Evolutionary conservation across 805 yeast genomes (phyloP), one percentile per base, ranked within the genome.

Genomic region (Spathaspora gorwiae): DNA sequence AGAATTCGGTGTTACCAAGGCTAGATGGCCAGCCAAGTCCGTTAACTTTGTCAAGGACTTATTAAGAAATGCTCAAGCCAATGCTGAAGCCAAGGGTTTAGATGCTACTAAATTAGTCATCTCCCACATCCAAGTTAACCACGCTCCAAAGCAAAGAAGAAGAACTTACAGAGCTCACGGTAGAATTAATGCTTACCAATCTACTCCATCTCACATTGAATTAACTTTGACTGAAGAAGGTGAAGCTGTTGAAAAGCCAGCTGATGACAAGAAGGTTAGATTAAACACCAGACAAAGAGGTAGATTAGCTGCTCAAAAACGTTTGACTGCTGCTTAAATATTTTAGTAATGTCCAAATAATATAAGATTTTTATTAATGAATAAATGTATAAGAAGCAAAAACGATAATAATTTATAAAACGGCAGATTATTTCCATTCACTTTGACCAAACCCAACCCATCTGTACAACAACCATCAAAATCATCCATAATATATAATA

Each of bases 91-190:
- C 65, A 94, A 94, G 84, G 99, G 99, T 69, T 89, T 94, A 78
- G 97, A 94, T 75, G 82, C 87, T 65, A 81, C 95, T 65, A 88
- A 87, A 75, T 87, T 94, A 73, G 86, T 85, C 79, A 83, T 94
- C 70, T 84, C 95, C 63, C 98, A 94, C 87, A 92, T 94, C 73
- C 99, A 94, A 83, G 99, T 92, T 70, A 94, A 94, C 95, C 96
- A 90, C 76, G 99, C 99, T 68, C 99, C 99, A 80, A 90, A 90
- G 81, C 95, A 89, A 81, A 94, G 98, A 84, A 92, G 99, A 83
- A 90, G 99, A 82, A 94, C 99, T 70, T 94, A 81, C 96, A 90
- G 99, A 86, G 99, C 99, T 68, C 98, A 92, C 86, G 99, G 99
- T 87, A 94, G 99, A 86, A 88, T 90, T 75, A 94, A 92, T 80